Conservation (phyloP, 139 green algal genomes). For the Micractinium conductrix region DNA sequence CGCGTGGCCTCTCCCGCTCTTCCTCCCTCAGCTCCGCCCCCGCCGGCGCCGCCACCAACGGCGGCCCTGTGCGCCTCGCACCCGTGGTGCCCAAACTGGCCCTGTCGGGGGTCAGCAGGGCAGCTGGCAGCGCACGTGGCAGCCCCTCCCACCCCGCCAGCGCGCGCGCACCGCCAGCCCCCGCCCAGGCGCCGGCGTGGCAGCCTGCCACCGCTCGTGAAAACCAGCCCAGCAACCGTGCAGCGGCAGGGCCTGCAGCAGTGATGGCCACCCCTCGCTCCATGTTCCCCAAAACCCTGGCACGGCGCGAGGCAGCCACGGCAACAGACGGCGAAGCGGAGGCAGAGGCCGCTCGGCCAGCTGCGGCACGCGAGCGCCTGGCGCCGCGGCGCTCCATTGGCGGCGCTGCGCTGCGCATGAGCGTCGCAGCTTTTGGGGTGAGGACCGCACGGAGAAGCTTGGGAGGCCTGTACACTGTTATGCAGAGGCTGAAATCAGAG, state of each 20-base stretch:
- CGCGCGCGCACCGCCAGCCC: background rate
- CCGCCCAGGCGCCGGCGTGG: background rate
- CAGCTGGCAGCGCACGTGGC: background rate
- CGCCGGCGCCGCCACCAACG: background rate
- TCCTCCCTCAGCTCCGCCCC: background rate
- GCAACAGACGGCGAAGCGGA: background rate
- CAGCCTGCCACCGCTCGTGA: background rate
- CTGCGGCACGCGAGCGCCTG: background rate
- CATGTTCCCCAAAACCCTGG: slow-evolving; percentile 12
- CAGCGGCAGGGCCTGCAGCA: background rate
- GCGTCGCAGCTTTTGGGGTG: slow-evolving; percentile 22
- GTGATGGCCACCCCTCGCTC: slow-evolving; percentile 22
- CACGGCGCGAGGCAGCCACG: background rate
- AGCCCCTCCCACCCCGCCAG: slow-evolving; percentile 20
- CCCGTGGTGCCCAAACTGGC: slow-evolving; percentile 15
- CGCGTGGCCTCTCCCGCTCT: slow-evolving; percentile 13
- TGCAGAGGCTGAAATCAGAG: no score
- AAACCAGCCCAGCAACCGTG: slow-evolving; percentile 27
- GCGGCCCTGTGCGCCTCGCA: background rate
- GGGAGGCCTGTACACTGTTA: background rate
- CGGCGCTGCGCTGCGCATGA: slow-evolving; percentile 35
- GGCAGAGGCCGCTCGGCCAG: background rate
- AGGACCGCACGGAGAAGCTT: background rate
- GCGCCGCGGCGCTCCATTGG: slow-evolving; percentile 22
- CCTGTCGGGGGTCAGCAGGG: background rate